Evolutionary conservation across 495 filamentous ascomycete genomes (phyloP).

Genomic region (Trichocladium antarcticum): DNA sequence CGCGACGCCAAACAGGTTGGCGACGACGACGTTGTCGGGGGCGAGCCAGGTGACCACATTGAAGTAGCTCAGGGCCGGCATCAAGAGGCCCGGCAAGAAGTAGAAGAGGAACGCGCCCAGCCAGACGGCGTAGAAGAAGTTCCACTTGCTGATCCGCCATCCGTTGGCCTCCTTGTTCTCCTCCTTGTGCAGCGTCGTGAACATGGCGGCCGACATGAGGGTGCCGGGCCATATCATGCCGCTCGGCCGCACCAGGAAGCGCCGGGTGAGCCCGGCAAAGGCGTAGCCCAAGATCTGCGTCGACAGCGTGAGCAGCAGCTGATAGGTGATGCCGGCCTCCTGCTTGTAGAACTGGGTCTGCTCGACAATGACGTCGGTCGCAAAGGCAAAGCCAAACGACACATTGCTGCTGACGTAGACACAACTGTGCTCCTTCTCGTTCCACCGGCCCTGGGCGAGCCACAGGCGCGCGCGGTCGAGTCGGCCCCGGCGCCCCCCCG

Average conservation of each 20-base stretch:
- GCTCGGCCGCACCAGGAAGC: conserved; percentile 69
- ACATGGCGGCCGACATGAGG: conserved; percentile 76
- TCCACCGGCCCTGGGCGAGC: conserved; percentile 73
- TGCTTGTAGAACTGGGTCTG: conserved; percentile 82
- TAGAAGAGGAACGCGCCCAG: conserved; percentile 59
- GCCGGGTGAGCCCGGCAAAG: conserved; percentile 67
- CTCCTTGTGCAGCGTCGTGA: conserved; percentile 74
- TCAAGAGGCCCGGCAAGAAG: conserved; percentile 72
- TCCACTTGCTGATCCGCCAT: conserved; percentile 70
- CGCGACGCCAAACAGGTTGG: conserved; percentile 74
- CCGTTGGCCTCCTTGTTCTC: conserved; percentile 72
- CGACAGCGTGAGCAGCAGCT: conserved; percentile 68
- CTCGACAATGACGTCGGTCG: conserved; percentile 75
- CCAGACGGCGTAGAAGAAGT: conserved; percentile 71
- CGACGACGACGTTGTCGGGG: conserved; percentile 62
- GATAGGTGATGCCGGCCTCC: conserved; percentile 59
- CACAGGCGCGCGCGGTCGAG: conserved; percentile 48
- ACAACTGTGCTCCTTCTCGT: conserved; percentile 77
- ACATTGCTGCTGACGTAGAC: conserved; percentile 85
- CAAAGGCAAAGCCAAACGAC: conserved; percentile 82
- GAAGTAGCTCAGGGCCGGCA: conserved; percentile 83
- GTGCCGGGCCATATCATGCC: conserved; percentile 92
- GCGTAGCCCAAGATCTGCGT: conserved; percentile 79
- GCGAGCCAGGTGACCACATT: conserved; percentile 86
- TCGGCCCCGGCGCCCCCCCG: conserved; percentile 19